phyloP scores from a whole-genome alignment of 1,284 basidiomycete species.

The Malassezia globosa region DNA sequence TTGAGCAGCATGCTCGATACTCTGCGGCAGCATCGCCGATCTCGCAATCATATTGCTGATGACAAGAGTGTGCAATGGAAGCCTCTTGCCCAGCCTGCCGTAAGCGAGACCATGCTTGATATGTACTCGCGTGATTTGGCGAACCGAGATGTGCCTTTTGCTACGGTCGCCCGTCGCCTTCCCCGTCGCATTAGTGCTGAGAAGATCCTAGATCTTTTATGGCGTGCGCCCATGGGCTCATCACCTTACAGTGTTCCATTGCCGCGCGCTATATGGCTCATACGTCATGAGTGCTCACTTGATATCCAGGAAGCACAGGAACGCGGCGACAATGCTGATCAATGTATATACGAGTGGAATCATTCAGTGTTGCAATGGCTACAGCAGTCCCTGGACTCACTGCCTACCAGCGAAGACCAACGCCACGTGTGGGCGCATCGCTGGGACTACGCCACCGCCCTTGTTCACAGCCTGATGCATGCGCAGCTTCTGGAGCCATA shows the following conservation, averaged over 20 bases:
- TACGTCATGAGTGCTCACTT: constrained; percentile 84
- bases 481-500: constrained; percentile 71
- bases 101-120: constrained; percentile 53
- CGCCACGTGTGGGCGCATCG: constrained; percentile 37
- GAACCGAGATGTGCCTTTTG: constrained; percentile 72
- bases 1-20: not conserved
- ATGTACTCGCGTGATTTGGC: constrained; percentile 85
- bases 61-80: no score
- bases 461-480: constrained; percentile 63
- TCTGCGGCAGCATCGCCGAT: no score
- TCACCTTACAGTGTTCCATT: constrained; percentile 56
- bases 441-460: constrained; percentile 63
- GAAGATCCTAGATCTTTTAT: constrained; percentile 77
- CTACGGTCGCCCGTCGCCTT: constrained; percentile 73
- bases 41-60: no score
- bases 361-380: constrained; percentile 73
- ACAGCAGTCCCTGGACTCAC: constrained; percentile 57
- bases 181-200: constrained; percentile 87
- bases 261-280: constrained; percentile 83
- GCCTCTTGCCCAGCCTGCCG: no score
- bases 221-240: constrained; percentile 48
- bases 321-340: no score
- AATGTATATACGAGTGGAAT: constrained; percentile 76
- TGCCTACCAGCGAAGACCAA: no score
- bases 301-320: constrained; percentile 50